phyloP scores from a whole-genome alignment of 805 yeast species.

The Candida sithepensis region DNA sequence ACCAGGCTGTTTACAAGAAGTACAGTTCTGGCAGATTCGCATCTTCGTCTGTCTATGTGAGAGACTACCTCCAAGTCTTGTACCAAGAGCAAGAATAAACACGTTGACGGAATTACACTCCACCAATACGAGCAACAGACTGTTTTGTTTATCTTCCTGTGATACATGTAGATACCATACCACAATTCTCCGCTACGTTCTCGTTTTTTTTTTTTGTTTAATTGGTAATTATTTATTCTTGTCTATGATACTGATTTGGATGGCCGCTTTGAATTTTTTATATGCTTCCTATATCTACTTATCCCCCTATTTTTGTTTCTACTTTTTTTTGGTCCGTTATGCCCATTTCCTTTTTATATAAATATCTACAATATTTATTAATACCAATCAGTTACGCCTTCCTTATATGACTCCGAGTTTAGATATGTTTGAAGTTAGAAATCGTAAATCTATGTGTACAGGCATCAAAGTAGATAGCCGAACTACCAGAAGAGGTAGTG shows the following conservation, averaged over 20 bases:
- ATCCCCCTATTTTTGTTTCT: neutral
- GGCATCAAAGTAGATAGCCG: neutral
- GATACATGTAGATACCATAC: no score
- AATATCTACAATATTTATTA: no score
- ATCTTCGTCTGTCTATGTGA: conserved; percentile 73
- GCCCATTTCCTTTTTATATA: no score
- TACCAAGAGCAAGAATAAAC: conserved; percentile 14
- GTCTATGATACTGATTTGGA: neutral
- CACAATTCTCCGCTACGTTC: neutral
- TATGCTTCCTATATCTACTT: no score
- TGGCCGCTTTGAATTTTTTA: neutral
- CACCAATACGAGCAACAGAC: no score
- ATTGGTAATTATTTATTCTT: no score
- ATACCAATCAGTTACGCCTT: no score
- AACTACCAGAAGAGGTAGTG: no score
- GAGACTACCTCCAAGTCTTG: conserved; percentile 55
- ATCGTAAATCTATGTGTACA: no score
- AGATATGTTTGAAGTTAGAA: no score
- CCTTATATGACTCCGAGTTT: no score
- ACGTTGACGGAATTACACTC: no score
- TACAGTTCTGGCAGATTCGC: conserved; percentile 83
- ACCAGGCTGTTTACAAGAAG: conserved; percentile 82
- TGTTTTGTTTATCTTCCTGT: neutral
- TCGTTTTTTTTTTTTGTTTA: neutral
- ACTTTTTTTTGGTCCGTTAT: neutral